Percentiles rank a stretch among this genome's conserved stretches.
Evolutionary conservation across 2,329 filamentous ascomycete genomes (phyloP).

Genomic region (Penicillium janthinellum): DNA sequence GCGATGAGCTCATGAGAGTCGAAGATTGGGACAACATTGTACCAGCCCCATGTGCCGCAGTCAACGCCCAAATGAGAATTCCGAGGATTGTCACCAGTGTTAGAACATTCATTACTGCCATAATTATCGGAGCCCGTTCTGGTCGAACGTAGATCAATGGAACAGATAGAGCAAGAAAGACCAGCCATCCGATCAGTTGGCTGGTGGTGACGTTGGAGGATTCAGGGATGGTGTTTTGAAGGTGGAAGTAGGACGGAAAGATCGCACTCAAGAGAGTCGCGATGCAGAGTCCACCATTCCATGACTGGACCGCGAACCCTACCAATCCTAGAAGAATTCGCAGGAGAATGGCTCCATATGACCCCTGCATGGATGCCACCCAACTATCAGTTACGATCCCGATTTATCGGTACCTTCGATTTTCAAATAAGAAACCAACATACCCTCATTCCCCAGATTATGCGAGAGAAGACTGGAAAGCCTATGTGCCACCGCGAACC

Average conservation of each 20-base stretch:
- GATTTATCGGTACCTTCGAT: not conserved
- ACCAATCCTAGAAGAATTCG: not conserved
- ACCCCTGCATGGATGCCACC: not conserved
- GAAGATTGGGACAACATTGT: not conserved
- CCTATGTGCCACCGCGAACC: not conserved
- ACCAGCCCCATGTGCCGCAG: not conserved
- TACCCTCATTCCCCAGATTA: not conserved
- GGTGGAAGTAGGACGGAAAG: not conserved
- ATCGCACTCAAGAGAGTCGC: not conserved
- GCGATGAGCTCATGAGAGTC: not conserved
- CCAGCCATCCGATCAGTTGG: not conserved
- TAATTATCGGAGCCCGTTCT: not conserved
- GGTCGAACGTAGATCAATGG: not conserved
- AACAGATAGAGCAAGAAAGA: not conserved
- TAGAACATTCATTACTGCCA: not conserved
- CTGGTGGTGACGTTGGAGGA: not conserved
- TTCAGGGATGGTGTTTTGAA: not conserved
- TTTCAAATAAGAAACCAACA: not conserved
- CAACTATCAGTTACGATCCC: not conserved
- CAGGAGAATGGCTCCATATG: not conserved
- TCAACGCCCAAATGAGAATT: not conserved
- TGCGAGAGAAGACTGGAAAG: not conserved
- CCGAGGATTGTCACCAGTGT: not conserved
- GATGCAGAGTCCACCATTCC: not conserved
- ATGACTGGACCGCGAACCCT: not conserved